Percentiles rank a stretch among this genome's conserved stretches.
Evolutionary conservation across 2,329 filamentous ascomycete genomes (phyloP).

Genomic region (Tolypocladium cylindrosporum): DNA sequence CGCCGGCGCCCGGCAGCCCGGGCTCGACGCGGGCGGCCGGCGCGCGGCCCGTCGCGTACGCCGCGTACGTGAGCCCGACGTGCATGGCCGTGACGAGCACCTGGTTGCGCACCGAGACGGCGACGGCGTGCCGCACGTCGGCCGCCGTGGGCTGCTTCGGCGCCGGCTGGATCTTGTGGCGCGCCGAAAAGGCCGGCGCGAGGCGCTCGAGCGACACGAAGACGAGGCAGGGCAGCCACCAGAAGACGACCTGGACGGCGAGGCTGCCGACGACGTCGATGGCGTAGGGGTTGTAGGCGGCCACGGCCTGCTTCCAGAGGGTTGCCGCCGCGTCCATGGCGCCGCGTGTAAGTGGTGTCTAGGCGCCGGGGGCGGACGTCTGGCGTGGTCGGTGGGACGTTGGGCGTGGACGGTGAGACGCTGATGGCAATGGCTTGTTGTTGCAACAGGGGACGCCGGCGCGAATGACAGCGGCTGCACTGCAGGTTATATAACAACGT

Average conservation of each 20-base stretch:
- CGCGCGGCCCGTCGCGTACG: conserved; percentile 7
- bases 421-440: neutral
- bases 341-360: neutral
- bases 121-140: conserved; percentile 33
- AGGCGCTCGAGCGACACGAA: conserved; percentile 32
- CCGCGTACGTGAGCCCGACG: conserved; percentile 9
- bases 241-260: conserved; percentile 30
- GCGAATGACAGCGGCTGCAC: neutral
- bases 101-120: conserved; percentile 38
- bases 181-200: conserved; percentile 35
- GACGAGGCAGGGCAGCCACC: conserved; percentile 32
- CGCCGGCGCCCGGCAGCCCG: conserved; percentile 16
- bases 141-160: conserved; percentile 34
- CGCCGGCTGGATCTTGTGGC: conserved; percentile 44
- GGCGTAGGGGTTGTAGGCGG: conserved; percentile 14
- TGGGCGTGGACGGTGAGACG: neutral
- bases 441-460: neutral
- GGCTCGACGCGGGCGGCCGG: conserved; percentile 25
- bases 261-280: conserved; percentile 32
- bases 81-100: conserved; percentile 25
- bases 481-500: neutral
- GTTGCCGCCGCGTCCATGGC: neutral
- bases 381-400: neutral
- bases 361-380: neutral
- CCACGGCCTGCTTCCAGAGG: conserved; percentile 13